phyloP scores from a whole-genome alignment of 805 yeast species.

The Nakazawaea wyomingensis region DNA sequence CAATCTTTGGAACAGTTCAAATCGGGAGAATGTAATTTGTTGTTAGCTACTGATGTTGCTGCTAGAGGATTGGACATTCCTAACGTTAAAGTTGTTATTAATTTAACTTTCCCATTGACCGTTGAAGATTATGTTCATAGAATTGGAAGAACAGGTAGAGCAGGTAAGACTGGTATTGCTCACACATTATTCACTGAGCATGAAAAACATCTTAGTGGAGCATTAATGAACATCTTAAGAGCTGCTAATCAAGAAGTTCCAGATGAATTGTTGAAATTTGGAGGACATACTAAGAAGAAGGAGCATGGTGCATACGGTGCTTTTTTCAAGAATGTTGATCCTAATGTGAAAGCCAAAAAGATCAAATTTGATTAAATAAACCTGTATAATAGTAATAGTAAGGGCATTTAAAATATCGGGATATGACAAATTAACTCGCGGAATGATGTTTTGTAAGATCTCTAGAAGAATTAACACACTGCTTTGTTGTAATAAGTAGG shows the following conservation, averaged over 20 bases:
- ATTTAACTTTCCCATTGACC: conserved; percentile 92
- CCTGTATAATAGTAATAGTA: not conserved
- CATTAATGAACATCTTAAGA: conserved; percentile 82
- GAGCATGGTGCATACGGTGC: conserved; percentile 98
- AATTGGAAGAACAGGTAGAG: conserved; percentile 97
- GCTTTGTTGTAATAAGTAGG: too few species aligned
- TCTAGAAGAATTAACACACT: too few species aligned
- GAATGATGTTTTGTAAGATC: too few species aligned
- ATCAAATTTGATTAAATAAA: conserved; percentile 63
- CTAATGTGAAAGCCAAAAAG: conserved; percentile 80
- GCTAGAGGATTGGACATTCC: conserved; percentile 98
- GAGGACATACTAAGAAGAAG: conserved; percentile 97
- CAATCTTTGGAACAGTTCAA: conserved; percentile 83
- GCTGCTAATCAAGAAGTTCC: conserved; percentile 97
- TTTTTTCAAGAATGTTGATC: conserved; percentile 88
- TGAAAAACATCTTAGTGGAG: conserved; percentile 95
- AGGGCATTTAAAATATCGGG: too few species aligned
- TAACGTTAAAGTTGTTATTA: conserved; percentile 91
- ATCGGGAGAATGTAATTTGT: conserved; percentile 63
- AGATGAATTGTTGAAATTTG: conserved; percentile 88
- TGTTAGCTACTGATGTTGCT: conserved; percentile 97
- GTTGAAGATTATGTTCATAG: conserved; percentile 97
- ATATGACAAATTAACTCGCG: too few species aligned
- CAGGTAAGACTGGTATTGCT: conserved; percentile 92
- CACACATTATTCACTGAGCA: conserved; percentile 95